Percentiles rank a stretch among this genome's conserved stretches.
Conservation (phyloP, 2,329 filamentous ascomycete species). For the Colletotrichum phormii region DNA sequence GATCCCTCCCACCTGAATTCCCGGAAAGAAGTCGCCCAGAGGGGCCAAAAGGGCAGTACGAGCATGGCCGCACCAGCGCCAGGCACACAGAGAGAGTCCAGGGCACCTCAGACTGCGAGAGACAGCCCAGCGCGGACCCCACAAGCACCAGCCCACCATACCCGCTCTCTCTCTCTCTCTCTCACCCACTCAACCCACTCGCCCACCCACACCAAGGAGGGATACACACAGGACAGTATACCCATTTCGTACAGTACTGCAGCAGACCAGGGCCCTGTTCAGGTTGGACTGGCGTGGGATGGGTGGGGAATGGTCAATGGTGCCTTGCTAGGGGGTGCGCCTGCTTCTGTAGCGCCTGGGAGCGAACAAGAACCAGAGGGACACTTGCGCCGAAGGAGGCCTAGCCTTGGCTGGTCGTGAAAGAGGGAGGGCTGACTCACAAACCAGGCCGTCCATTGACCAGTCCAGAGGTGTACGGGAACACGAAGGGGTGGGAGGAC, state of each 20-base stretch:
- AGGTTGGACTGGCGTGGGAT: slow-evolving; percentile 16
- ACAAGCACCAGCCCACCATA: slow-evolving; percentile 23
- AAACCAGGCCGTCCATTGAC: slow-evolving; percentile 21
- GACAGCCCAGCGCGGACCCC: background rate
- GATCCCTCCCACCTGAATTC: background rate
- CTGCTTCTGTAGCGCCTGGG: slow-evolving; percentile 29
- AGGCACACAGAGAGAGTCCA: background rate
- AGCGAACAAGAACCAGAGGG: slow-evolving; percentile 26
- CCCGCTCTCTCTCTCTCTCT: background rate
- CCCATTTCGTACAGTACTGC: slow-evolving; percentile 9
- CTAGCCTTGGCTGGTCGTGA: slow-evolving; percentile 28
- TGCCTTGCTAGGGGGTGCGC: slow-evolving; percentile 35
- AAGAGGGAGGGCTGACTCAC: slow-evolving; percentile 34
- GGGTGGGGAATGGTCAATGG: slow-evolving; percentile 23
- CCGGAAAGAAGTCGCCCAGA: background rate
- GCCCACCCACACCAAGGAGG: slow-evolving; percentile 18
- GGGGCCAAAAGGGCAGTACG: background rate
- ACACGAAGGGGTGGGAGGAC: slow-evolving; percentile 3
- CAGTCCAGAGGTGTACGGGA: slow-evolving; percentile 6
- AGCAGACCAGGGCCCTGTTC: slow-evolving; percentile 27
- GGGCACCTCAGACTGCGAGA: background rate
- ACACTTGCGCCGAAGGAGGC: slow-evolving; percentile 30
- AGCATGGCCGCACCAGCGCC: background rate
- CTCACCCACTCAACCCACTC: slow-evolving; percentile 33
- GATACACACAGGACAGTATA: slow-evolving; percentile 13